Conservation (phyloP, 352 stramenopile genomes). For the Globisporangium camurandrum region DNA sequence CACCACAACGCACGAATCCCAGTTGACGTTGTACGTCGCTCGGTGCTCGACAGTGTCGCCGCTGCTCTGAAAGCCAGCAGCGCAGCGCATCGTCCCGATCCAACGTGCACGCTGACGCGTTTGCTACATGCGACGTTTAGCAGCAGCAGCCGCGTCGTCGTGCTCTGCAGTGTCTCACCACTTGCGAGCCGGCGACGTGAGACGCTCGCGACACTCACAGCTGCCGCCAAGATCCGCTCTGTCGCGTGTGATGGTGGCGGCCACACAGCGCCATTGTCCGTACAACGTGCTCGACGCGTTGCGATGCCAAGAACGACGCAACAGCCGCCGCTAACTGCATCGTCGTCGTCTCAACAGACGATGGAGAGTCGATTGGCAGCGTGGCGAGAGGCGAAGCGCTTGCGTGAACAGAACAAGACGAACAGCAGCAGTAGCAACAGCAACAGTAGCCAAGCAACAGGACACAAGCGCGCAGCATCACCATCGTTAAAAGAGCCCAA, state of each 20-base stretch:
- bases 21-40: slow-evolving; percentile 1
- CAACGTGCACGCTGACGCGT: slow-evolving; percentile 59
- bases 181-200: slow-evolving; percentile 19
- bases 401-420: not conserved
- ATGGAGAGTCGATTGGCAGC: slow-evolving; percentile 13
- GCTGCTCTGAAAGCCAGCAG: slow-evolving; percentile 55
- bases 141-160: slow-evolving; percentile 27
- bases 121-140: slow-evolving; percentile 54
- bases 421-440: not conserved
- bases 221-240: too few species aligned
- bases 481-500: slow-evolving; percentile 5
- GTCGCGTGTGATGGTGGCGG: too few species aligned
- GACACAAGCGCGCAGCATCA: slow-evolving; percentile 8
- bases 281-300: too few species aligned
- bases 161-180: slow-evolving; percentile 36
- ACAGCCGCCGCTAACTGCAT: too few species aligned
- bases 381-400: slow-evolving; percentile 8
- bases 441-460: not conserved
- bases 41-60: slow-evolving; percentile 73
- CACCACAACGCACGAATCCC: not conserved
- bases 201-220: slow-evolving; percentile 13
- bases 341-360: slow-evolving; percentile 17
- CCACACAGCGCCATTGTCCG: too few species aligned
- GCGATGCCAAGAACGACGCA: too few species aligned
- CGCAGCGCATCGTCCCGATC: slow-evolving; percentile 62